A percentile compares a stretch with the other conserved stretches of the same genome.
phyloP scores from a whole-genome alignment of 2,329 filamentous ascomycete species.

The Ophiostoma quercus region DNA sequence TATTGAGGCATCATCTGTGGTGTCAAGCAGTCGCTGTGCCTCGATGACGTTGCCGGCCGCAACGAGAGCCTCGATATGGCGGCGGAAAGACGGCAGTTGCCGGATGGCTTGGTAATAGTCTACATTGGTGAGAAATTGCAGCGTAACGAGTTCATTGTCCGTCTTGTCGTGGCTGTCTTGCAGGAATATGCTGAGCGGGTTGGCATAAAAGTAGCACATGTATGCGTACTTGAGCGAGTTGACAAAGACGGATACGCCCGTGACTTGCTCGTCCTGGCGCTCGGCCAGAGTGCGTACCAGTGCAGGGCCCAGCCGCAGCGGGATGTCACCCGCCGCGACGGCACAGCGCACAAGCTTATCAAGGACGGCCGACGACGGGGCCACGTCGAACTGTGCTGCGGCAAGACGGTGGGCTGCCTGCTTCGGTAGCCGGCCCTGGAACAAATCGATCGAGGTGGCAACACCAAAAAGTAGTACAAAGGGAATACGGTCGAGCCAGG shows the following conservation, averaged over 20 bases:
- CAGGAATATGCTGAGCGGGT: conserved; percentile 63
- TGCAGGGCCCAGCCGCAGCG: conserved; percentile 58
- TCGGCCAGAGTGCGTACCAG: conserved; percentile 61
- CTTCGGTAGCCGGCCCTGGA: conserved; percentile 68
- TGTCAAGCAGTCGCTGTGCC: conserved; percentile 45
- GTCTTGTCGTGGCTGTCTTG: conserved; percentile 30
- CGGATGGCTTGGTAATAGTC: conserved; percentile 64
- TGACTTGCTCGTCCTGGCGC: conserved; percentile 70
- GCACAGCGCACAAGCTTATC: conserved; percentile 65
- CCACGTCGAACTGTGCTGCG: conserved; percentile 71
- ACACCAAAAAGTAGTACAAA: conserved; percentile 75
- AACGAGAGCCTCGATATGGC: conserved; percentile 46
- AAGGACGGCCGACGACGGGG: conserved; percentile 64
- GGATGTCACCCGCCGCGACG: conserved; percentile 52
- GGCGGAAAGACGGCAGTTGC: conserved; percentile 62
- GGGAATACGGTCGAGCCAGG: conserved; percentile 69
- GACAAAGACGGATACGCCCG: conserved; percentile 67
- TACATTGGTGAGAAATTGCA: conserved; percentile 35
- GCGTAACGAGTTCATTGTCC: conserved; percentile 26
- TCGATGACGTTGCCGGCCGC: conserved; percentile 38
- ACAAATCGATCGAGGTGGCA: conserved; percentile 73
- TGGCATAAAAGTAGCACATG: conserved; percentile 82
- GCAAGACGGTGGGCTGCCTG: conserved; percentile 61
- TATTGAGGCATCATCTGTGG: background rate
- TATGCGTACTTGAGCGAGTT: conserved; percentile 73